Base-by-base conservation (phyloP, 2,329 filamentous ascomycete genomes). In the Iodosphaeria phyllophila region DNA sequence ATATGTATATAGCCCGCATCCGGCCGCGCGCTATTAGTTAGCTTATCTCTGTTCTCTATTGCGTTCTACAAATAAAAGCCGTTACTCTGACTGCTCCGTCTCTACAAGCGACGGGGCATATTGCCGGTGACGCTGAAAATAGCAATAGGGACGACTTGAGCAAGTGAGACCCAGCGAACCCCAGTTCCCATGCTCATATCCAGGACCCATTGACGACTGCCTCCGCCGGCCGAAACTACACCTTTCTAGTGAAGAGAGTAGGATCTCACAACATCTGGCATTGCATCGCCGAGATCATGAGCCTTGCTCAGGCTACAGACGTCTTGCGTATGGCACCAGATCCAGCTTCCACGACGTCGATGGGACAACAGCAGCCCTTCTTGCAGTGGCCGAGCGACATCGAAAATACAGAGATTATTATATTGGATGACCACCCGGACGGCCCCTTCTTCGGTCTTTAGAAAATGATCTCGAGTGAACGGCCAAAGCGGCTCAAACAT, bases 371-470 rank as follows among this genome's bases (percentile, higher is more conserved):
- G n/a, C 7, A 5, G 15, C 7, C 22, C 14, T 15, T 5, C 8
- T 24, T 24, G 11, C 29, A 37, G 19, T 28, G 18, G 5, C 22
- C 27, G 1, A 20, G 15, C 7, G 33, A 34, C 16, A 16, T 29
- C 2, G 20, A 16, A 1, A 32, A 35, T 24, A 38, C 38, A 8
- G 39, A 44, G 17, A 30, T 44, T 5, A 26, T 43, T 16, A 31
- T 44, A 10, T 20, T 43, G 5, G 42, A 44, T 24, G 32, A 39
- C 18, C 15, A 30, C 9, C 20, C 25, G 1, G 33, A 43, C 11
- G 40, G 41, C 2, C 40, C 42, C 3, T 43, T 34, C 26, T 39
- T 37, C 17, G 36, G 42, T 6, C 35, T 44, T 5, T 44, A 39
- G 37, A 26, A 24, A 6, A 13, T 40, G 5, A 31, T 41, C 16